phyloP scores from a whole-genome alignment of 805 yeast genomes.

The Yarrowia divulgata region DNA sequence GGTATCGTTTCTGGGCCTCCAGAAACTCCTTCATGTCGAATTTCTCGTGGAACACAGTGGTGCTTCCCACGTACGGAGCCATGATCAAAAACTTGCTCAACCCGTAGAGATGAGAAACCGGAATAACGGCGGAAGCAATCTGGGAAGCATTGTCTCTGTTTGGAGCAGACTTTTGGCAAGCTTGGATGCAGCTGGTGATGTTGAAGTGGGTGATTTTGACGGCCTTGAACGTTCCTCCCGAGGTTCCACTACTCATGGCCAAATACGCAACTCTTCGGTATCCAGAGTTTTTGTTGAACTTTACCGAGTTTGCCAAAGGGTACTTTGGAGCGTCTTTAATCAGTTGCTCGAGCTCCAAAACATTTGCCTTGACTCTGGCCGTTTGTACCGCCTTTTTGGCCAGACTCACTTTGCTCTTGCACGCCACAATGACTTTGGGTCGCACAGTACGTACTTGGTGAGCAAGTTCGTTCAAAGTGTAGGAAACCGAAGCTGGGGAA shows the following conservation, averaged over 20 bases:
- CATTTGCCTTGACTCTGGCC: conserved; percentile 4
- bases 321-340: neutral
- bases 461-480: conserved; percentile 18
- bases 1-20: conserved; percentile 45
- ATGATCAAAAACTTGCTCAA: conserved; percentile 46
- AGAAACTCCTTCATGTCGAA: conserved; percentile 50
- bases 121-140: conserved; percentile 49
- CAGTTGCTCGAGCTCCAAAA: neutral
- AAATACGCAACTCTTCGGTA: conserved; percentile 21
- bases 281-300: neutral
- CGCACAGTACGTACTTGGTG: conserved; percentile 7
- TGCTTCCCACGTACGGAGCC: conserved; percentile 43
- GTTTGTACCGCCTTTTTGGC: conserved; percentile 11
- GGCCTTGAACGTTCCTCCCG: conserved; percentile 11
- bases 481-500: conserved; percentile 17
- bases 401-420: neutral
- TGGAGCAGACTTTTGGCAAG: conserved; percentile 15
- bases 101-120: conserved; percentile 49
- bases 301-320: neutral
- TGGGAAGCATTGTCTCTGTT: conserved; percentile 42
- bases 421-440: conserved; percentile 4
- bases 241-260: conserved; percentile 22
- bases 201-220: conserved; percentile 48
- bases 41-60: conserved; percentile 46
- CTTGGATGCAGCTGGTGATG: conserved; percentile 47